Conservation (phyloP, 495 filamentous ascomycete species). For the Trichoderma orchidacearum region DNA sequence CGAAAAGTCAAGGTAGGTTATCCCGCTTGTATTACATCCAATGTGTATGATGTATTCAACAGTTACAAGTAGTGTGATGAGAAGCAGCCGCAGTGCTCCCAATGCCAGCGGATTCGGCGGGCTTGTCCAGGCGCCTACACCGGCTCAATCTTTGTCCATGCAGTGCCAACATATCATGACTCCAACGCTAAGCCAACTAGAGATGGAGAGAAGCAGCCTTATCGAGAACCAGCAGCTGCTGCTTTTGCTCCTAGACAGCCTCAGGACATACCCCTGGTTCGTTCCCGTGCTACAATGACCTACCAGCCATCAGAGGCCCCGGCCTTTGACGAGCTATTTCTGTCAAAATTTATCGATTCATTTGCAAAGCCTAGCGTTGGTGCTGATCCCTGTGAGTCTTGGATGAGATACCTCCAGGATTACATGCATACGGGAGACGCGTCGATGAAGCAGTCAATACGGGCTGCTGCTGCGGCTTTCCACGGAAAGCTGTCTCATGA, state of each 20-base stretch:
- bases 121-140: neutral
- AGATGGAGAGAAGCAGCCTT: neutral
- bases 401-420: neutral
- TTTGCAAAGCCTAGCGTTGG: neutral
- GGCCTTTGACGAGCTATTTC: neutral
- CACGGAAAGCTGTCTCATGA: neutral
- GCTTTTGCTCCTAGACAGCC: too few species aligned
- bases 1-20: neutral
- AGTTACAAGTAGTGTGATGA: neutral
- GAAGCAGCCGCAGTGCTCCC: neutral
- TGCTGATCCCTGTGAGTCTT: neutral
- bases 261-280: too few species aligned
- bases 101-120: neutral
- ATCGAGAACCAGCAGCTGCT: neutral
- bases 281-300: too few species aligned
- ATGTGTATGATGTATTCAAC: neutral
- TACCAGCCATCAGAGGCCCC: neutral
- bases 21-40: neutral
- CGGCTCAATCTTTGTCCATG: neutral
- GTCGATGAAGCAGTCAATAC: neutral
- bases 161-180: neutral
- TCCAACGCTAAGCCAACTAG: neutral
- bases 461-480: neutral
- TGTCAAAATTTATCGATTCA: neutral
- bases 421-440: neutral